Evolutionary conservation across 306 rosid genomes (phyloP), one percentile per base, ranked within the genome.

Genomic region (Elaeagnus macrophylla): DNA sequence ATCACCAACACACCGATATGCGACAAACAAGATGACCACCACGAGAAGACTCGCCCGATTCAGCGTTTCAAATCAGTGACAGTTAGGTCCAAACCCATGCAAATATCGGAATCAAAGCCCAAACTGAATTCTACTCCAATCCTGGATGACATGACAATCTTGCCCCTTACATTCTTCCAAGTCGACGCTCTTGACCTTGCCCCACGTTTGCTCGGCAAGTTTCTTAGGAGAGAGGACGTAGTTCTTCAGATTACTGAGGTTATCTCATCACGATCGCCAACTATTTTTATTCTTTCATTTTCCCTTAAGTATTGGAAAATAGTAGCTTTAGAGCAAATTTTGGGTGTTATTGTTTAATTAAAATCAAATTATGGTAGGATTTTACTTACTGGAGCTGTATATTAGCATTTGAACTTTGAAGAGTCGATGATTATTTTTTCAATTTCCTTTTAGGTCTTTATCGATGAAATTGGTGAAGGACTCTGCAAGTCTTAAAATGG

Each of bases 161-260:
- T 91, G 66, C 72, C 89, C 17, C 65, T 58, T 36, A 57, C 64
- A 0, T 86, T 90, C 79, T 90, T 74, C 59, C 85, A 68, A 60
- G 77, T 86, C 69, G 97, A 90, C 32, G 79, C 95, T 16, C 46
- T 83, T 7, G 91, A 81, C 75, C 94, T 83, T 9, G 97, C 97
- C 51, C 95, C 91, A 0, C 88, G 86, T 51, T 83, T 90, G 77
- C 83, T 86, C 6, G 97, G 97, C 16, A 86, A 90, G 83, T 69
- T 77, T 50, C 79, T 86, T 0, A 79, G 86, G 65, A 56, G 94
- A 57, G 95, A 83, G 60, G 79, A 80, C 18, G 89, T 86, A 62
- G 91, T 90, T 84, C 94, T 90, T 66, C 88, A 57, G 72, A 86
- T 90, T 47, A 86, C 94, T 8, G 95, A 90, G 97, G 95, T 79